Base-by-base conservation (phyloP, 805 yeast genomes). In the Cyberlindnera xishuangbannaensis region DNA sequence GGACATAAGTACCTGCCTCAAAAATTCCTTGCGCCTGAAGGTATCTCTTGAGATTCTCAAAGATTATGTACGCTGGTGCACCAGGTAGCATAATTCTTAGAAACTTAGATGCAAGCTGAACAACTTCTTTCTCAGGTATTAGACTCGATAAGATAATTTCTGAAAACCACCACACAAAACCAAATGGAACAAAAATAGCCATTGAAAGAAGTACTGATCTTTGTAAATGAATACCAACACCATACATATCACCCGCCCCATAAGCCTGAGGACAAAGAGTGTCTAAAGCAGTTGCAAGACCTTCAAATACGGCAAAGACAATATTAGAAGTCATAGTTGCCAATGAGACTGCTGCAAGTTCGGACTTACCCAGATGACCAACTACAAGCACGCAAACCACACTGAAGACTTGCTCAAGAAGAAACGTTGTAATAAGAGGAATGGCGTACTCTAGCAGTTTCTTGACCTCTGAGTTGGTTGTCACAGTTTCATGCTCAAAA, bases 1-100 rank as follows among this genome's bases (percentile, higher is more conserved):
- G 60, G 5, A 77, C 81, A 41, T 76, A 73, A 6, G 94, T 82
- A 8, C 88, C 81, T 5, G 95, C 95, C 50, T 83, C 80, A 64
- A 83, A 87, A 11, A 85, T 78, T 20, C 85, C 84, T 56, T 86
- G 95, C 0, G 94, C 84, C 61, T 85, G 95, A 37, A 86, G 58
- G 48, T 71, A 85, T 37, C 95, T 65, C 58, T 87, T 86, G 18
- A 86, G 77, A 26, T 85, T 73, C 58, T 87, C 95, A 55, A 86
- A 86, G 10, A 82, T 40, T 28, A 83, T 67, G 46, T 78, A 73
- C 0, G 88, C 94, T 1, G 95, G 95, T 7, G 83, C 74, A 15
- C 94, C 95, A 33, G 78, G 52, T 4, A 74, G 67, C 39, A 73
- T 65, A 6, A 73, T 61, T 34, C 81, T 62, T 46, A 82, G 57